Conservation (phyloP, 495 filamentous ascomycete species). For the Zalerion maritima region DNA sequence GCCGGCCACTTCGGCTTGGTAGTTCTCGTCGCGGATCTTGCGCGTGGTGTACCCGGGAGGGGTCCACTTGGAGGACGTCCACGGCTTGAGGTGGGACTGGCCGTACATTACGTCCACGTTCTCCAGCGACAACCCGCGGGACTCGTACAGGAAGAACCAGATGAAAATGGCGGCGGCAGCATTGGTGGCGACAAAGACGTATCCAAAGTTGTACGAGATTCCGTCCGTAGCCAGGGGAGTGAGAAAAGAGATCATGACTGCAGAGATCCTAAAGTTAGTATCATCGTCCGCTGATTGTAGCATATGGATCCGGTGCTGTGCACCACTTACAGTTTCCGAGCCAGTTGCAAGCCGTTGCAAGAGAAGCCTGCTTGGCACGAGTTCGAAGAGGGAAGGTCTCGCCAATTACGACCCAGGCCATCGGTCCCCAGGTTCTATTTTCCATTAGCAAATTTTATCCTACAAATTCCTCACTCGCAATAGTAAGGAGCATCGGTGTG, state of each 20-base stretch:
- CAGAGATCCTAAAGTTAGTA: too few relatives aligned
- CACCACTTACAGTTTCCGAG: conserved; percentile 45
- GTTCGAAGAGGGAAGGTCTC: conserved; percentile 66
- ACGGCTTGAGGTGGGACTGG: conserved; percentile 42
- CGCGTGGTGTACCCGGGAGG: conserved; percentile 28
- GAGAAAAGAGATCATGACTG: conserved; percentile 65
- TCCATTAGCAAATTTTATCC: neutral
- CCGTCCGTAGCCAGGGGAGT: conserved; percentile 57
- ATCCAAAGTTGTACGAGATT: conserved; percentile 65
- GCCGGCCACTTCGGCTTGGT: too few relatives aligned
- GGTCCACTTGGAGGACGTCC: conserved; percentile 46
- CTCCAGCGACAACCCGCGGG: conserved; percentile 46
- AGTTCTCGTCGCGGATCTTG: conserved; percentile 12
- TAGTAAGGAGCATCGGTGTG: neutral
- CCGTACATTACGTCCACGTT: conserved; percentile 71
- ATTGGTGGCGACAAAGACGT: conserved; percentile 62
- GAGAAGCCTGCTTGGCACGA: conserved; percentile 52
- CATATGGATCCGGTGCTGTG: neutral
- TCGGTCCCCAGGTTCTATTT: conserved; percentile 68
- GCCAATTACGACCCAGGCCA: conserved; percentile 59
- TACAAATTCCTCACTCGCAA: neutral
- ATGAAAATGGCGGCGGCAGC: conserved; percentile 48
- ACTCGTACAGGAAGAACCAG: conserved; percentile 70
- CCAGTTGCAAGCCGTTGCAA: conserved; percentile 69
- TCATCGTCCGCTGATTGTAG: neutral